Evolutionary conservation across 2,329 filamentous ascomycete species (phyloP), one percentile per base, ranked within the genome.

Genomic region (Ceratocystis huliohia): DNA sequence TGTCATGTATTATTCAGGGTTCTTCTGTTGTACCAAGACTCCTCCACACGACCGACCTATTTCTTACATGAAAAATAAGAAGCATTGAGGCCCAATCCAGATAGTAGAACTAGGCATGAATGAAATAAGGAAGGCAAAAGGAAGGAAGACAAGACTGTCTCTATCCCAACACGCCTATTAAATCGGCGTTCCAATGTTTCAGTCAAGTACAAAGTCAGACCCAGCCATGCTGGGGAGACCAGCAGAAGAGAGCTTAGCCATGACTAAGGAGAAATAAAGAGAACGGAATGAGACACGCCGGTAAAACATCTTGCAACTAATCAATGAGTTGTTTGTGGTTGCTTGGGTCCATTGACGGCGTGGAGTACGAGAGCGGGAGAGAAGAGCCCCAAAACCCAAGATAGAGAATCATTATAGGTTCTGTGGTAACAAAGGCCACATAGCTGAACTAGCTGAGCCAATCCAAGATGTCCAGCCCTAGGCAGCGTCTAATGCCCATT

Each of bases 171-270:
- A 37, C 56, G 30, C 56, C 37, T 28, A 59, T 59, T n/a, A 37
- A 37, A n/a, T 59, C 56, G 30, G 56, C 56, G 30, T 59, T 59
- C 28, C 30, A 59, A 22, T 59, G 56, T 59, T n/a, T 37, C 56
- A 30, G 30, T 37, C 28, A 37, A 37, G 28, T 37, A 33, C 56
- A 37, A 59, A n/a, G 56, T 7, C 30, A 8, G 28, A 37, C 7
- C 56, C 33, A 59, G 17, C 7, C 25, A 37, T 6, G 10, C 37
- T 30, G 17, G 17, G 53, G 3, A 33, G 17, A 15, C 13, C 13
- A 33, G 8, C 53, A 57, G 15, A 20, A n/a, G 13, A 7, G n/a
- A 37, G 6, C 10, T 41, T 41, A 15, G 56, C 25, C 5, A 10
- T 25, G 37, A 59, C 56, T 5, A 33, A 59, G 25, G 28, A 37